phyloP scores from a whole-genome alignment of 2,329 filamentous ascomycete species.

The Akanthomyces dipterigenus region DNA sequence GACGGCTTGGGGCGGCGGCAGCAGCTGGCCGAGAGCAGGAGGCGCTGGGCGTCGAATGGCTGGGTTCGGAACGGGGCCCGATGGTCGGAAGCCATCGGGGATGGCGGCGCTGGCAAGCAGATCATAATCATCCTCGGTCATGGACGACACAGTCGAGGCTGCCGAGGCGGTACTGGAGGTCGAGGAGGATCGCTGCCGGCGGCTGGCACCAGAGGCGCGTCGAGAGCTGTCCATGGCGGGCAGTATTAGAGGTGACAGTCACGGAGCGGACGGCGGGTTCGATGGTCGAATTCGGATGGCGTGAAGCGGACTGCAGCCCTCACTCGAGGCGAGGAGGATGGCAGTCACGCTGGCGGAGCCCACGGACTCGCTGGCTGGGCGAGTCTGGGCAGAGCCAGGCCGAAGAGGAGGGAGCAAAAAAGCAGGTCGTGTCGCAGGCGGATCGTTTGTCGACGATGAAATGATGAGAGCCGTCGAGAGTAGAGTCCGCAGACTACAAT shows the following conservation, averaged over 20 bases:
- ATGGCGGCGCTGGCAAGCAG: conserved; percentile 43
- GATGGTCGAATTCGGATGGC: not conserved
- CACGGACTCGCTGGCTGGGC: conserved; percentile 8
- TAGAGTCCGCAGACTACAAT: not conserved
- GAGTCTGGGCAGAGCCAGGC: conserved; percentile 8
- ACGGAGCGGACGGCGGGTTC: not conserved
- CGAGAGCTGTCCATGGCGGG: conserved; percentile 11
- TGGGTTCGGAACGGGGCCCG: not conserved
- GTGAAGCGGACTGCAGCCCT: conserved; percentile 7
- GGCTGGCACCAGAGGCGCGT: conserved; percentile 4
- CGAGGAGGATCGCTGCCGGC: conserved; percentile 8
- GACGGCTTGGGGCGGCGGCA: conserved; percentile 15
- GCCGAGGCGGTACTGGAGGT: conserved; percentile 1
- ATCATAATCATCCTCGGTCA: conserved; percentile 41
- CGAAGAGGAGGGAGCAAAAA: not conserved
- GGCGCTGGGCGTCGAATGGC: not conserved
- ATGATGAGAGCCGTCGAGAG: not conserved
- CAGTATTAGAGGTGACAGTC: not conserved
- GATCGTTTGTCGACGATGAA: not conserved
- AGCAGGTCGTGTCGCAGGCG: not conserved
- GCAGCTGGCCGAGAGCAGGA: conserved; percentile 13
- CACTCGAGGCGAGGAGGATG: not conserved
- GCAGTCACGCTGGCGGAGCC: conserved; percentile 9
- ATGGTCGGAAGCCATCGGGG: conserved; percentile 45
- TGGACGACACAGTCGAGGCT: conserved; percentile 14